Base-by-base conservation (phyloP, 805 yeast species). In the Metschnikowia amazonensis region DNA sequence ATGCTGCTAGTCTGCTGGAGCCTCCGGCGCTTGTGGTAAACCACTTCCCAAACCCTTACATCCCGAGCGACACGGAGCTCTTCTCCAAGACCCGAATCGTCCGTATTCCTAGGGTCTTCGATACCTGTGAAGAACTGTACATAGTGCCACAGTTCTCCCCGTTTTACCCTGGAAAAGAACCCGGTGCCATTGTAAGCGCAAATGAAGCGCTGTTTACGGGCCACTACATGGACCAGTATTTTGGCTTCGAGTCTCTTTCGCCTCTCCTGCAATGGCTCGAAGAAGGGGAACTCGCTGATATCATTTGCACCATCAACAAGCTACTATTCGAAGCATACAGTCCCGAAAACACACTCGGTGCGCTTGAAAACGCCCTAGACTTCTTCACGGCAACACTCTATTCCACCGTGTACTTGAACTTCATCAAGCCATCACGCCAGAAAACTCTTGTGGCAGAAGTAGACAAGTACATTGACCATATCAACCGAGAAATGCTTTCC, bases 1-100 rank as follows among this genome's bases (percentile, higher is more conserved):
- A 33, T 35, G 66, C 59, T 29, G 55, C 57, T 25, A 21, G 7
- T 62, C 14, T 11, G 23, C 35, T 13, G 23, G 30, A 39, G 4
- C 33, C 21, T 10, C 46, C 48, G 28, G 46, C 45, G 2, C 53
- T 81, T 9, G 76, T 79, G 17, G 61, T 81, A 8, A 82, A 83
- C 27, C 90, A 84, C 61, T 85, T 82, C 57, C 89, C 89, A 5
- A 81, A 82, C 52, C 65, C 73, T 3, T 74, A 81, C 57, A 72
- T 56, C 1, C 58, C 67, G 3, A 47, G 42, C 3, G 56, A 55
- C 6, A 65, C 78, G 2, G 43, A 47, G 0, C 43, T 52, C 18
- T 72, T 56, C 47, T 36, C 45, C 16, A 46, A 55, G 6, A 79
- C 86, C 0, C 64, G 92, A 47, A 70, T 85, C n/a, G 82, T 84